These are phyloP conservation scores for Trichoderma gracile DNA, from an alignment of 2,329 filamentous ascomycete species.

Conservation along the genomic window DNA sequence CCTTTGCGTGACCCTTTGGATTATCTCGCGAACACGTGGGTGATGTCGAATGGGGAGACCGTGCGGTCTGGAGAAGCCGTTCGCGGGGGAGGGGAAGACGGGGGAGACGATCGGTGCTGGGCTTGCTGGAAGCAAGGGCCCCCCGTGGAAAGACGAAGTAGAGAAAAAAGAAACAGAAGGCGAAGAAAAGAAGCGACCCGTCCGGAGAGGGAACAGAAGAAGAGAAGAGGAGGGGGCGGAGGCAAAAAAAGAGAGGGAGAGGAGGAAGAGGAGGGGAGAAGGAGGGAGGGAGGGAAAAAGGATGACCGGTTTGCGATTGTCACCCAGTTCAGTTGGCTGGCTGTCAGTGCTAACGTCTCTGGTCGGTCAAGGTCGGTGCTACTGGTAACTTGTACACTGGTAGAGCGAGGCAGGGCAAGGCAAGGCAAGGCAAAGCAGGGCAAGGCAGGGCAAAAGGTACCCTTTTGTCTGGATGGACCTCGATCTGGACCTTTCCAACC, in stretches of 20 bases:
- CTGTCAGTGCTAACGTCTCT: neutral
- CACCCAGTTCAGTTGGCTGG: conserved; percentile 17
- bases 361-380: conserved; percentile 5
- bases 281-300: conserved; percentile 19
- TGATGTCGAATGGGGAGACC: conserved; percentile 13
- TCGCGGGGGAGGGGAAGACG: conserved; percentile 9
- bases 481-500: too few relatives aligned
- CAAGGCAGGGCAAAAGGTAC: too few relatives aligned
- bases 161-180: neutral
- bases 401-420: too few relatives aligned
- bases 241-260: conserved; percentile 18
- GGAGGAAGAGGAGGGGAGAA: conserved; percentile 25
- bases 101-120: conserved; percentile 1
- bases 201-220: neutral
- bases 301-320: conserved; percentile 24
- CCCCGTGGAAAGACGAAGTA: neutral
- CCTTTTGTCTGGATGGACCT: too few relatives aligned
- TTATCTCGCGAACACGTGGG: conserved; percentile 6
- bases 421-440: too few relatives aligned
- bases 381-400: neutral
- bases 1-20: neutral
- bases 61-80: conserved; percentile 19
- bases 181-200: neutral
- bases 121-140: conserved; percentile 19
- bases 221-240: neutral